Evolutionary conservation across 106 monocot genomes (phyloP).

Genomic region (Allium sativum): DNA sequence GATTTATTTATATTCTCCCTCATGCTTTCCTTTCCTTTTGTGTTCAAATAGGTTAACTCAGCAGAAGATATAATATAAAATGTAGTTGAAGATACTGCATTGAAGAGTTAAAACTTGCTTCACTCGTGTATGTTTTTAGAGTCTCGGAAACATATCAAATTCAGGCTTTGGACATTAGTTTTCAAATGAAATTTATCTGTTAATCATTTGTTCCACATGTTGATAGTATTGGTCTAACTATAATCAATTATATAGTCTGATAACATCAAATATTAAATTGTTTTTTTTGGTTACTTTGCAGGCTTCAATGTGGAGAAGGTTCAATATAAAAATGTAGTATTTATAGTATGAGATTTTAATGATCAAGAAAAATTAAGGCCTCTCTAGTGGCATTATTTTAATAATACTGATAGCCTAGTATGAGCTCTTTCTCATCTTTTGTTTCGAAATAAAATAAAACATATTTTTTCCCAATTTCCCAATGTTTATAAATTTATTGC

Average conservation of each 20-base stretch:
- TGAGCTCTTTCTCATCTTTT: not conserved
- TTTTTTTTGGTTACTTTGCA: conserved; percentile 2
- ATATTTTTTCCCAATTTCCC: not conserved
- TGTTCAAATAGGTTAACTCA: not conserved
- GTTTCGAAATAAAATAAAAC: not conserved
- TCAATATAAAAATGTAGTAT: conserved; percentile 79
- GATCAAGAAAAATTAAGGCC: conserved; percentile 97
- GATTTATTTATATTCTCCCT: no score
- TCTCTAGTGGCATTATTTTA: conserved; percentile 96
- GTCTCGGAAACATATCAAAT: no score
- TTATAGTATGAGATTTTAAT: conserved; percentile 96
- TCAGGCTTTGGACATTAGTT: no score
- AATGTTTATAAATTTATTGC: conserved; percentile 2
- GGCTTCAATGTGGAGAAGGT: conserved; percentile 80
- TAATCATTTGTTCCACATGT: no score
- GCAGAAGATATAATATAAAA: not conserved
- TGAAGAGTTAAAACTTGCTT: conserved; percentile 8
- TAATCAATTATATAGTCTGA: no score
- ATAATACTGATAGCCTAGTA: conserved; percentile 95
- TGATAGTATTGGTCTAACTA: no score
- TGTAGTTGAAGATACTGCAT: not conserved
- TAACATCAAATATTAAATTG: no score
- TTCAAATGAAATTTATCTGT: no score
- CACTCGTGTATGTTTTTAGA: no score
- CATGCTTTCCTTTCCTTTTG: no score